Percentiles rank a stretch among this genome's conserved stretches.
phyloP scores from a whole-genome alignment of 75 land plant genomes.

The Pinus tabuliformis region DNA sequence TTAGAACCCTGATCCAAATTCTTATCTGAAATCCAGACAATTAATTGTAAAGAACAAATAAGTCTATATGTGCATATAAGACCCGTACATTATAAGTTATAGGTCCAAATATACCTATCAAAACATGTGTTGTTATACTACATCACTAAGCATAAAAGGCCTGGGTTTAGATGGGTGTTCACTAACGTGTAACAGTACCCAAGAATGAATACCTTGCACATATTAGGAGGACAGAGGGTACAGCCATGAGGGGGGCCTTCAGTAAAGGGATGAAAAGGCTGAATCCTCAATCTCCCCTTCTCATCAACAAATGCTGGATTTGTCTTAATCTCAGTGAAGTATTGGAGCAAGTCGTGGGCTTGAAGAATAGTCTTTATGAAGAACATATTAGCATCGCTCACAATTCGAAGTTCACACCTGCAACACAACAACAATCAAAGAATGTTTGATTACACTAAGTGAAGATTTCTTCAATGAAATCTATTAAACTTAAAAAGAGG shows the following conservation, averaged over 20 bases:
- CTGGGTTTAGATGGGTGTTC: conserved; percentile 10
- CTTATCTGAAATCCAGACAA: not conserved
- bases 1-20: too few relatives aligned
- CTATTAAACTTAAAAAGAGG: too few relatives aligned
- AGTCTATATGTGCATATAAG: not conserved
- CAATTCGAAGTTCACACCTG: conserved; percentile 84
- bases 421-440: not conserved
- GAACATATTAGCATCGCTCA: conserved; percentile 83
- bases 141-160: conserved; percentile 3
- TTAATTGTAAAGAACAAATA: not conserved
- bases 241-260: conserved; percentile 69
- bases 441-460: too few relatives aligned
- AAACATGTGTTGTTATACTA: not conserved
- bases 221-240: conserved; percentile 83
- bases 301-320: conserved; percentile 67
- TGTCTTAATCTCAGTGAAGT: conserved; percentile 72
- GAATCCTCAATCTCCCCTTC: conserved; percentile 63
- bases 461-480: too few relatives aligned
- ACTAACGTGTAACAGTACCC: not conserved
- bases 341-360: conserved; percentile 46
- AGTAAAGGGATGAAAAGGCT: conserved; percentile 53
- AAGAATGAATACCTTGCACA: conserved; percentile 80
- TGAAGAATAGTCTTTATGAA: conserved; percentile 75
- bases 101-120: not conserved
- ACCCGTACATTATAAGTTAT: not conserved